A percentile compares a stretch with the other conserved stretches of the same genome.
Evolutionary conservation across 2,329 filamentous ascomycete species (phyloP).

Genomic region (Claviceps purpurea): DNA sequence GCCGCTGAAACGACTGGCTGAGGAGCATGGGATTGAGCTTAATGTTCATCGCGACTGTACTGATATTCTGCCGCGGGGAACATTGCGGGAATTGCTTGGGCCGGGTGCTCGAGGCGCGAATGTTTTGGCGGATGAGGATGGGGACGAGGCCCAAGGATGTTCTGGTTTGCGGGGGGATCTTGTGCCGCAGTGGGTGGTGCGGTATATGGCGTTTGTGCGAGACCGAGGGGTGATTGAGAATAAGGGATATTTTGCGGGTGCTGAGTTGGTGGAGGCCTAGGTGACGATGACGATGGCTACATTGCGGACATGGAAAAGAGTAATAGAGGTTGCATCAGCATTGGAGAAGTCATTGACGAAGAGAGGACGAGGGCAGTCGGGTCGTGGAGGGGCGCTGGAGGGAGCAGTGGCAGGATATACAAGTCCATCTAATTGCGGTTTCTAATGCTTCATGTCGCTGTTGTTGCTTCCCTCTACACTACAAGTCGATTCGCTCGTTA

Average conservation of each 20-base stretch:
- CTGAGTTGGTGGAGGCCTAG: conserved; percentile 38
- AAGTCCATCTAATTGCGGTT: neutral
- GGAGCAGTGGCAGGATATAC: neutral
- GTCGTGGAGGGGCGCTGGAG: neutral
- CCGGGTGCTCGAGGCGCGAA: conserved; percentile 59
- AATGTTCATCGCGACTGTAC: conserved; percentile 91
- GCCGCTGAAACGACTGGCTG: conserved; percentile 72
- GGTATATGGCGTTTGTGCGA: conserved; percentile 91
- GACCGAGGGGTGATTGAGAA: conserved; percentile 94
- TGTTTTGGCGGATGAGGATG: conserved; percentile 51
- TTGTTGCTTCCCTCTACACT: neutral
- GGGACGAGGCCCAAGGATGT: conserved; percentile 17
- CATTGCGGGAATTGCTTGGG: conserved; percentile 70
- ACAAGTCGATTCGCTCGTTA: neutral
- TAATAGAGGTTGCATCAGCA: neutral
- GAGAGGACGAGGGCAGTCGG: neutral
- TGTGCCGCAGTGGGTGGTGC: conserved; percentile 84
- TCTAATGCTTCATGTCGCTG: neutral
- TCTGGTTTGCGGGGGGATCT: conserved; percentile 62
- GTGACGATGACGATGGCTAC: neutral
- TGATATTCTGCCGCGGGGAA: conserved; percentile 77
- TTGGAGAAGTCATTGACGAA: neutral
- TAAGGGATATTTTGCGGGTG: conserved; percentile 91
- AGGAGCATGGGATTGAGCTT: conserved; percentile 68
- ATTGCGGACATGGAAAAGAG: neutral